Evolutionary conservation across 768 basidiomycete species (phyloP), one percentile per base, ranked within the genome.

Genomic region (Auriscalpium microsporum): DNA sequence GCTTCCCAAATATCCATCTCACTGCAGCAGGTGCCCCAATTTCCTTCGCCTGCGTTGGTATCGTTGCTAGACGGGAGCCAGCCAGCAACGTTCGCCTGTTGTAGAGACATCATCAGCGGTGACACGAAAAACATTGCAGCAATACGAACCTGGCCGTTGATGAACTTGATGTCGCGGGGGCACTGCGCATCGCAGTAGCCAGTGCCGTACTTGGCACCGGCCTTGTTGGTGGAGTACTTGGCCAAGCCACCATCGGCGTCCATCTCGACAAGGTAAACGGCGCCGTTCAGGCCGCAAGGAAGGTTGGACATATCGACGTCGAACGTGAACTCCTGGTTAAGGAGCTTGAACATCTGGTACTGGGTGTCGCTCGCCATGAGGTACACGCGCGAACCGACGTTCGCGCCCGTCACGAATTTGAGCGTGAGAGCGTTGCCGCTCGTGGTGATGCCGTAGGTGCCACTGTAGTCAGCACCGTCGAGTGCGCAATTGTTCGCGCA

Each of bases 181-280:
- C 80, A 81, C 65, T 82, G 80, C n/a, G 81, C 75, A 65, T 83
- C 81, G 66, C 82, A 82, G 68, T 83, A 83, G 11, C 82, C 82
- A n/a, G 80, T 81, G 48, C 81, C 80, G 68, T 77, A 83, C 66
- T 78, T 75, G 63, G 80, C 78, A 62, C 79, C 79, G 52, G 79
- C 78, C 73, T 76, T 77, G 75, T 82, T 81, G 65, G 60, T 70
- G 17, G 78, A 56, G 70, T 69, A 78, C 61, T 72, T 71, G 53
- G 78, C 58, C 58, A 73, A 44, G 40, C 79, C 80, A 71, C 80
- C 80, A 61, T 81, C 78, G 10, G 73, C 73, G 62, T 78, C 79
- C 81, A 82, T 83, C 67, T 78, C 73, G 52, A 72, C 68, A 68
- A 82, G 80, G 73, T 82, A 82, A 53, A 82, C 69, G 10, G 81